Conservation (phyloP, 345 rosid genomes). For the Rhizophora apiculata region DNA sequence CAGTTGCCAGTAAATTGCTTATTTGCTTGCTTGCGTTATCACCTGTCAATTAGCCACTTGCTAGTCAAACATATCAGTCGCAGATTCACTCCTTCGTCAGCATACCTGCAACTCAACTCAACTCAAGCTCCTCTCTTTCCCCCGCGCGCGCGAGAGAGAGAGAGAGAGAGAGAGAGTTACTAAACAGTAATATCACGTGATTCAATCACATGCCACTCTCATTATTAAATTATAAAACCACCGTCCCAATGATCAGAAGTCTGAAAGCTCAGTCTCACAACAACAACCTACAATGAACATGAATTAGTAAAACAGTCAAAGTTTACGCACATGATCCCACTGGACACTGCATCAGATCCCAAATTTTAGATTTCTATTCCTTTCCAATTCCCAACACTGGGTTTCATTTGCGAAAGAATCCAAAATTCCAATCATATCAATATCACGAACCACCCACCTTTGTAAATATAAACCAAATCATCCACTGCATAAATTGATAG, state of each 20-base stretch:
- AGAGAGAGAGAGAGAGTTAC: no score
- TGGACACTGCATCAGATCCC: constrained; percentile 39
- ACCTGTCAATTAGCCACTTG: no score
- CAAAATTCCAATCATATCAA: neutral
- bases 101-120: neutral
- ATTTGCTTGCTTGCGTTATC: no score
- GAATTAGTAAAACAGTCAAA: constrained; percentile 14
- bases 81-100: neutral
- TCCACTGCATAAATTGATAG: constrained; percentile 3
- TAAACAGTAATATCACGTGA: constrained; percentile 36
- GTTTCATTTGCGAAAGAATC: neutral
- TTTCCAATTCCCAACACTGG: neutral
- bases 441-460: neutral
- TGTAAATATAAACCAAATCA: no score
- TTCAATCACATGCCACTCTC: constrained; percentile 37
- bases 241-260: no score
- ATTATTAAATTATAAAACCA: no score
- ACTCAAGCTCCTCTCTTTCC: neutral
- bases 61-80: no score
- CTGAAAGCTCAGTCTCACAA: no score
- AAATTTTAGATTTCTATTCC: constrained; percentile 1
- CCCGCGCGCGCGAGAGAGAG: no score
- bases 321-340: constrained; percentile 50
- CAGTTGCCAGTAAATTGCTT: no score
- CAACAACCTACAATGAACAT: constrained; percentile 31